Evolutionary conservation across 805 yeast species (phyloP), one percentile per base, ranked within the genome.

Genomic region (Candida mattraensis): DNA sequence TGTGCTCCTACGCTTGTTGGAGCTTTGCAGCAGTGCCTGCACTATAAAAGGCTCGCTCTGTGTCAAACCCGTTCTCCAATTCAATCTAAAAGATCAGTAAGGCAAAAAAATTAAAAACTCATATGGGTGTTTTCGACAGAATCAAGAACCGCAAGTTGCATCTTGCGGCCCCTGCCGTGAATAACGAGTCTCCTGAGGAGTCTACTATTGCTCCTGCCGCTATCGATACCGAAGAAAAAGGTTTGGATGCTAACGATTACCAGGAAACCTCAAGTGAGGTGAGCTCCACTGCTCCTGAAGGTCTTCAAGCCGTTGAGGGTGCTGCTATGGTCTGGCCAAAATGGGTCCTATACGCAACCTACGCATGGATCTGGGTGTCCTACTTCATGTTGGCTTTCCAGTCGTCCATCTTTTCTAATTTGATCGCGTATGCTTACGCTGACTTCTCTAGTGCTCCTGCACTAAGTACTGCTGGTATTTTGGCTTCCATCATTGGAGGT

Each of bases 311-410:
- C 25, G 47, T 47, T 7, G 64, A 62, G 43, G 66, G 59, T 5
- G 50, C 48, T 14, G 45, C 58, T n/a, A 25, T 44, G 23, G 64
- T 59, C 12, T 62, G 66, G 67, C 27, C 52, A 18, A 53, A 41
- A 30, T 44, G 38, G 20, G 48, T 55, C 5, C 45, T 61, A 28
- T 53, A 53, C 24, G 11, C 30, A 5, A 53, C 54, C 12, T 61
- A 58, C 36, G 56, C 53, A 11, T 42, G 43, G 44, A 60, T 61
- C 37, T 61, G 66, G 66, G 49, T 60, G 17, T 51, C 56, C 27
- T 61, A 45, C 46, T 62, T 60, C 47, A 50, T 60, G 54, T 45
- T 58, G 24, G 60, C 64, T n/a, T 35, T 60, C 14, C 65, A 58
- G 28, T 44, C 50, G 18, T 28, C 56, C 9, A 47, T 58, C 33